Conservation (phyloP, 306 rosid species). For the Spatholobus suberectus region DNA sequence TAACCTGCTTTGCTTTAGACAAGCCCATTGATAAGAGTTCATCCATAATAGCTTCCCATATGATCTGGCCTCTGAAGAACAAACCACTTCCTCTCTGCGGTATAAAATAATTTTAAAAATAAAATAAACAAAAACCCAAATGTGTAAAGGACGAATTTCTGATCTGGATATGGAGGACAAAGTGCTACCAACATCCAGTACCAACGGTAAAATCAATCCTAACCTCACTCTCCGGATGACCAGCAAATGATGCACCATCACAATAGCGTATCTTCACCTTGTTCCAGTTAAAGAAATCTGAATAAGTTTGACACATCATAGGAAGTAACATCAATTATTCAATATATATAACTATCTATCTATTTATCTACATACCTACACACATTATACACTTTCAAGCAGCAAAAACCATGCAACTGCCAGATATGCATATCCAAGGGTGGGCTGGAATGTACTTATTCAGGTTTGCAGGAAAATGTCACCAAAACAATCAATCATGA, state of each 20-base stretch:
- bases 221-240: constrained; percentile 75
- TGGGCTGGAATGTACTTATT: too few relatives aligned
- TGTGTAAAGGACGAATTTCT: not conserved
- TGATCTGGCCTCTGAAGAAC: constrained; percentile 92
- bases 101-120: constrained; percentile 26
- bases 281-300: constrained; percentile 98
- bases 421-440: constrained; percentile 5
- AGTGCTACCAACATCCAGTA: not conserved
- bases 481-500: too few relatives aligned
- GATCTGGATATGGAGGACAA: not conserved
- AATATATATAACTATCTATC: not conserved
- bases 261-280: constrained; percentile 94
- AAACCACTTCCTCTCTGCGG: constrained; percentile 57
- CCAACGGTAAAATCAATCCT: constrained; percentile 49
- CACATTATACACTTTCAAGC: not conserved
- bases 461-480: too few relatives aligned
- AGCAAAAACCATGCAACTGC: constrained; percentile 16
- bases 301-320: constrained; percentile 47
- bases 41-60: constrained; percentile 85
- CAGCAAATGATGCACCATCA: constrained; percentile 93
- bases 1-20: constrained; percentile 83
- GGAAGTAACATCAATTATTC: constrained; percentile 40
- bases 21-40: constrained; percentile 84
- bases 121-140: constrained; percentile 17
- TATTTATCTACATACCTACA: not conserved